Base-by-base conservation (phyloP, 768 basidiomycete genomes). In the Lepiota subincarnata region DNA sequence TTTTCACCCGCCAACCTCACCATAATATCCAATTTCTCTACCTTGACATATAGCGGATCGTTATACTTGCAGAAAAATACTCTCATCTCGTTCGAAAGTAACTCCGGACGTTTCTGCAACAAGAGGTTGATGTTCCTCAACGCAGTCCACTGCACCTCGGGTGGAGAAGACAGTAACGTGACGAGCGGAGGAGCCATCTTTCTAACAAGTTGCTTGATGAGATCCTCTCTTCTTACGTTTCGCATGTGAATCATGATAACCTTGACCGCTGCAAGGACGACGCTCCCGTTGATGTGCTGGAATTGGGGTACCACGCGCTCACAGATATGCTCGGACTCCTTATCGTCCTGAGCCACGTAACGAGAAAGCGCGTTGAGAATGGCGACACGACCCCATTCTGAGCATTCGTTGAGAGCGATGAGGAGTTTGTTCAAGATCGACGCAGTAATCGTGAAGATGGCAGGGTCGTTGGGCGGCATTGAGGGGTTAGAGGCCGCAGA, bases 61-160 rank as follows among this genome's bases (percentile, higher is more conserved):
- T 98, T 98, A 73, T 99, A 98, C 70, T 99, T 99, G 84, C 96
- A 98, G 77, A 98, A 99, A 69, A 99, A 99, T 16, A 99, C 97
- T 41, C 95, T 82, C 92, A 99, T 95, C 69, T 99, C 96, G 69
- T 90, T 97, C 6, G 87, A 82, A 7, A 99, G 81, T 55, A 97
- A 78, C 57, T 94, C 93, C 1, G 92, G 72, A 3, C 92, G 86
- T 64, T 96, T 96, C 70, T 99, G 96, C 1, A 99, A 82, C 22
- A 99, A 78, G 24, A 99, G 82, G 63, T 98, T 98, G 74, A 98
- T 93, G 65, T 98, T 98, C 24, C 97, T 84, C 48, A 99, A 74
- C 0, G 94, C 93, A 46, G 98, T 96, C 94, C 96, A 99, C 70
- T 99, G 97, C 0, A 98, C 91, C 64, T 99, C 97, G 0, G 96